A percentile compares a stretch with the other conserved stretches of the same genome.
Evolutionary conservation across 176 grass and related monocot genomes (phyloP).

Genomic region (Pharus latifolius): DNA sequence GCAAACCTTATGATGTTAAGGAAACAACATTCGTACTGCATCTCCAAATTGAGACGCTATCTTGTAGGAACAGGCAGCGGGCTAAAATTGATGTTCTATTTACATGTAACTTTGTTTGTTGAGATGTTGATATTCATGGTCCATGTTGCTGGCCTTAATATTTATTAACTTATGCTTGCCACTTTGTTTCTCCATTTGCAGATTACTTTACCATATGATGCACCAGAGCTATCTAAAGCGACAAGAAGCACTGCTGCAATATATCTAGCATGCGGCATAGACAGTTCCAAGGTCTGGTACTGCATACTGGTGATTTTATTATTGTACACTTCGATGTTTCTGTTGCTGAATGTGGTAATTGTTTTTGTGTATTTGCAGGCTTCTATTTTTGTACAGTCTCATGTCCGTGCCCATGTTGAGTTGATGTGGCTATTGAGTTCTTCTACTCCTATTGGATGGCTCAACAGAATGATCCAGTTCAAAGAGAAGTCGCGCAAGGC

Average conservation of each 20-base stretch:
- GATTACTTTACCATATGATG: constrained; percentile 93
- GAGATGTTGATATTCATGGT: background rate
- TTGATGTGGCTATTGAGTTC: constrained; percentile 99
- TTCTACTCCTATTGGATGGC: constrained; percentile 89
- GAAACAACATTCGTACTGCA: background rate
- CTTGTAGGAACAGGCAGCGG: background rate
- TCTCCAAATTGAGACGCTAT: background rate
- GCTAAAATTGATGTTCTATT: background rate
- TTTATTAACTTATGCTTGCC: background rate
- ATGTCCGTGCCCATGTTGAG: constrained; percentile 96
- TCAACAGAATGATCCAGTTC: constrained; percentile 98
- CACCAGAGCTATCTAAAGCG: constrained; percentile 63
- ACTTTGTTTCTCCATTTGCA: constrained; percentile 13
- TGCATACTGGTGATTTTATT: background rate
- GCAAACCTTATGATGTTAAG: background rate
- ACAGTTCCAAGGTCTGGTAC: constrained; percentile 81
- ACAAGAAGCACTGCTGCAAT: constrained; percentile 94
- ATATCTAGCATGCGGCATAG: constrained; percentile 90
- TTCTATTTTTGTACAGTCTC: constrained; percentile 92
- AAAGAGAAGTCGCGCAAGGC: constrained; percentile 99
- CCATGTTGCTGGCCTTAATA: background rate
- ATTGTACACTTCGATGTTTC: background rate
- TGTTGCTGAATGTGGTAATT: background rate
- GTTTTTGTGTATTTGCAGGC: constrained; percentile 49
- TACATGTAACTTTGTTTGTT: background rate